Percentiles rank a stretch among this genome's conserved stretches.
Conservation (phyloP, 257 asterid genomes). For the Anisodus acutangulus region DNA sequence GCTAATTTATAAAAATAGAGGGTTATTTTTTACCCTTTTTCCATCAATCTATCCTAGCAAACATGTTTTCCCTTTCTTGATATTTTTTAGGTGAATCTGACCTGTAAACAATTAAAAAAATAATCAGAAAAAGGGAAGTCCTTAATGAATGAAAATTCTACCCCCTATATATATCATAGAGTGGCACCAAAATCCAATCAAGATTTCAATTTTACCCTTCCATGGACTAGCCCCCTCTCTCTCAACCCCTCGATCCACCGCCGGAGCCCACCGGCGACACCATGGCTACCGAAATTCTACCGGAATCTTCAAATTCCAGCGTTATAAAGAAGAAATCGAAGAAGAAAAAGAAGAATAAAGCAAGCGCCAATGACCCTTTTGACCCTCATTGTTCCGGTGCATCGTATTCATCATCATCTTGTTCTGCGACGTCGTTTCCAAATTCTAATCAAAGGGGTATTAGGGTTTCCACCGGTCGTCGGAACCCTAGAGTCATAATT, state of each 20-base stretch:
- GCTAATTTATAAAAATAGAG: no score
- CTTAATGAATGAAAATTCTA: no score
- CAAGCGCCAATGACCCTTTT: slow-evolving; percentile 12
- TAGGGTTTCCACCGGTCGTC: slow-evolving; percentile 48
- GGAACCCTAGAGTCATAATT: slow-evolving; percentile 53
- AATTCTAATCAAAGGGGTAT: slow-evolving; percentile 48
- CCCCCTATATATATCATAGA: no score
- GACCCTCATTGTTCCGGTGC: slow-evolving; percentile 52
- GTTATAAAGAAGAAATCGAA: slow-evolving; percentile 16
- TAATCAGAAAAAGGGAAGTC: no score
- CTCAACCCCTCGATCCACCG: slow-evolving; percentile 41
- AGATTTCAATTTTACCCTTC: slow-evolving; percentile 28
- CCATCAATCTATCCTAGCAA: no score
- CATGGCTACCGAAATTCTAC: slow-evolving; percentile 39
- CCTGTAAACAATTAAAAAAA: no score
- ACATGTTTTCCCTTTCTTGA: no score
- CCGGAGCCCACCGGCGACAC: slow-evolving; percentile 18
- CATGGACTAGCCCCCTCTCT: not conserved
- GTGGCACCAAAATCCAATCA: not conserved
- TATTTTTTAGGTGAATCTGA: no score
- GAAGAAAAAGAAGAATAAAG: slow-evolving; percentile 48
- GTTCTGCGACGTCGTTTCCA: slow-evolving; percentile 41
- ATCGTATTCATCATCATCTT: slow-evolving; percentile 42
- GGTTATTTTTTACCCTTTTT: no score
- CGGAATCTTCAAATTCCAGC: slow-evolving; percentile 39